These are phyloP conservation scores for Colletotrichum simmondsii DNA, from an alignment of 2,329 filamentous ascomycete genomes.

Conservation along the genomic window DNA sequence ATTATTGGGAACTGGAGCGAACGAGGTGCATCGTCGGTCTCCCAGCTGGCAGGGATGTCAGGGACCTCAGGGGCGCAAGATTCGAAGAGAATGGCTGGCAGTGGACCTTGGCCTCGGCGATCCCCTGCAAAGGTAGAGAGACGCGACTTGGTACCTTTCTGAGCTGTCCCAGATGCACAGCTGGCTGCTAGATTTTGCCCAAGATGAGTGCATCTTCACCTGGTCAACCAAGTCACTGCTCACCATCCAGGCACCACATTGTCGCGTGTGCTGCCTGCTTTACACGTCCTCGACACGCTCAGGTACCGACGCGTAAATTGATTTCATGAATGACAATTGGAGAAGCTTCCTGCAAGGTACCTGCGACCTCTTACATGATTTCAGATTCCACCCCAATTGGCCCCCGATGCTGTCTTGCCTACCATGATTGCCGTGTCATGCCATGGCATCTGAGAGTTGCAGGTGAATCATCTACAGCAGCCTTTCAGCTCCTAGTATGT, in stretches of 20 bases:
- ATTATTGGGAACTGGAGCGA: conserved; percentile 45
- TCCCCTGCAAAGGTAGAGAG: conserved; percentile 2
- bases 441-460: neutral
- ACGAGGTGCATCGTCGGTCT: conserved; percentile 33
- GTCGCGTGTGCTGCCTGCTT: conserved; percentile 21
- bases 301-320: conserved; percentile 26
- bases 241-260: conserved; percentile 12
- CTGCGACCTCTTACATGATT: neutral
- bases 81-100: conserved; percentile 40
- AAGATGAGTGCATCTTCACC: conserved; percentile 17
- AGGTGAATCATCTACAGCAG: neutral
- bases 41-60: conserved; percentile 24
- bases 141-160: conserved; percentile 21
- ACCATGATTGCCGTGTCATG: too few relatives aligned
- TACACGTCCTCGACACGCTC: conserved; percentile 27
- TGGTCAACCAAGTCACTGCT: conserved; percentile 22
- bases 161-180: conserved; percentile 10
- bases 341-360: neutral
- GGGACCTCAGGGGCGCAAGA: conserved; percentile 24
- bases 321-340: neutral
- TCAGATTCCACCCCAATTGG: neutral
- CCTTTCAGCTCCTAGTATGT: neutral
- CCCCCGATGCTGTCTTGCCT: too few relatives aligned
- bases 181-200: conserved; percentile 14
- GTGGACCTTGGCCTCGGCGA: conserved; percentile 27